A percentile compares a stretch with the other conserved stretches of the same genome.
phyloP scores from a whole-genome alignment of 78 protist species.

The Protostelium mycophagum region DNA sequence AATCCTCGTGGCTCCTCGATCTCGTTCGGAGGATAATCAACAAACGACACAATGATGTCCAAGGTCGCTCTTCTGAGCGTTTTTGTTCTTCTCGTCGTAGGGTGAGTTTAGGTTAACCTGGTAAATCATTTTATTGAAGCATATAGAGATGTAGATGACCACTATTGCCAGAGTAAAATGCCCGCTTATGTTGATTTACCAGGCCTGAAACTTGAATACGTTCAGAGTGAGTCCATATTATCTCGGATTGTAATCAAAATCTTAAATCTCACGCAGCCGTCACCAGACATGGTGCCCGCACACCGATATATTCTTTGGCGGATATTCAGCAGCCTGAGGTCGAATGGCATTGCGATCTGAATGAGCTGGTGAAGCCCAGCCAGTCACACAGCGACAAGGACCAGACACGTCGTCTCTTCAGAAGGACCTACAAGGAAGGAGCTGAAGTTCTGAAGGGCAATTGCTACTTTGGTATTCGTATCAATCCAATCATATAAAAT shows the following conservation, averaged over 20 bases:
- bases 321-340: conserved; percentile 4
- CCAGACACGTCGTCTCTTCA: not conserved
- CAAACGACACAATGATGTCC: no score
- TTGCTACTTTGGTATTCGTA: conserved; percentile 7
- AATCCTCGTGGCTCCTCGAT: no score
- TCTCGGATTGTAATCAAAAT: no score
- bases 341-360: conserved; percentile 35
- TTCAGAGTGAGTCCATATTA: conserved; percentile 1
- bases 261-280: conserved; percentile 2
- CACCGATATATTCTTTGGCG: conserved; percentile 24
- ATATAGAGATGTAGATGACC: no score
- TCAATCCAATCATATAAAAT: not conserved
- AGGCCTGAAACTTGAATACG: not conserved
- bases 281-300: conserved; percentile 53
- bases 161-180: not conserved
- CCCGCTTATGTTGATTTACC: not conserved
- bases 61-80: no score
- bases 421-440: conserved; percentile 32
- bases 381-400: not conserved
- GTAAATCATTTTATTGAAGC: no score
- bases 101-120: no score
- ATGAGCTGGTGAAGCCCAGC: conserved; percentile 22
- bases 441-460: conserved; percentile 39
- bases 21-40: no score
- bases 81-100: no score